Conservation (phyloP, 2,329 filamentous ascomycete species). For the Microdochium trichocladiopsis region DNA sequence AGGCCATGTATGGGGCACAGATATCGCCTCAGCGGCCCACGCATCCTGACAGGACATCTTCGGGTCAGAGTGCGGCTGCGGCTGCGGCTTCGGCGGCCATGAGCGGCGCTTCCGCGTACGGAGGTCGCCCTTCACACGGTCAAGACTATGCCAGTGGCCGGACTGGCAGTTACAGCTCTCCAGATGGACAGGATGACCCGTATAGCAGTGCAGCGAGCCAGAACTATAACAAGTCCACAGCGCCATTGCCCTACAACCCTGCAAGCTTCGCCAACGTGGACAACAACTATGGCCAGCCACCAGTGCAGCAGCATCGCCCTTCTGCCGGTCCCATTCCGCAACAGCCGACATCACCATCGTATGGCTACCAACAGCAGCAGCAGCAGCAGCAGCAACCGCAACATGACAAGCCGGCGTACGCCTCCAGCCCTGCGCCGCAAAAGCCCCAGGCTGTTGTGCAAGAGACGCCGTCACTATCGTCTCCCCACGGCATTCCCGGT, state of each 20-base stretch:
- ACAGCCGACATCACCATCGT: neutral
- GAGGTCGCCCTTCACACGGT: slow-evolving; percentile 14
- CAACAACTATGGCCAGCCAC: slow-evolving; percentile 37
- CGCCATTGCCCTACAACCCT: slow-evolving; percentile 65
- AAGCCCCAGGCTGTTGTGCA: slow-evolving; percentile 33
- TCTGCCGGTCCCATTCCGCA: slow-evolving; percentile 13
- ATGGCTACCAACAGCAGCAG: slow-evolving; percentile 20
- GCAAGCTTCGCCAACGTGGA: slow-evolving; percentile 62
- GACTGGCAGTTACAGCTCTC: slow-evolving; percentile 17
- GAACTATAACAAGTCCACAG: slow-evolving; percentile 24
- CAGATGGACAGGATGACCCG: slow-evolving; percentile 19
- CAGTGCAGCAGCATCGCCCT: slow-evolving; percentile 23
- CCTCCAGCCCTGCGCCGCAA: slow-evolving; percentile 16
- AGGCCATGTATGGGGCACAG: slow-evolving; percentile 51
- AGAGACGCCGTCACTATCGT: slow-evolving; percentile 24
- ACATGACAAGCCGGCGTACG: slow-evolving; percentile 18
- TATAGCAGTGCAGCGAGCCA: slow-evolving; percentile 12
- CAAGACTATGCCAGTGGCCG: slow-evolving; percentile 23
- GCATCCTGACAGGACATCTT: slow-evolving; percentile 47
- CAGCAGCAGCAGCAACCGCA: slow-evolving; percentile 17
- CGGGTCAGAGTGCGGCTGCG: slow-evolving; percentile 44
- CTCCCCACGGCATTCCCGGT: slow-evolving; percentile 22
- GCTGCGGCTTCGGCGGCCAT: slow-evolving; percentile 52
- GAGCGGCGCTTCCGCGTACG: slow-evolving; percentile 36
- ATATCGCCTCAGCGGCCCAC: slow-evolving; percentile 41